phyloP scores from a whole-genome alignment of 2,329 filamentous ascomycete species.

The Pezicula rhizophila region DNA sequence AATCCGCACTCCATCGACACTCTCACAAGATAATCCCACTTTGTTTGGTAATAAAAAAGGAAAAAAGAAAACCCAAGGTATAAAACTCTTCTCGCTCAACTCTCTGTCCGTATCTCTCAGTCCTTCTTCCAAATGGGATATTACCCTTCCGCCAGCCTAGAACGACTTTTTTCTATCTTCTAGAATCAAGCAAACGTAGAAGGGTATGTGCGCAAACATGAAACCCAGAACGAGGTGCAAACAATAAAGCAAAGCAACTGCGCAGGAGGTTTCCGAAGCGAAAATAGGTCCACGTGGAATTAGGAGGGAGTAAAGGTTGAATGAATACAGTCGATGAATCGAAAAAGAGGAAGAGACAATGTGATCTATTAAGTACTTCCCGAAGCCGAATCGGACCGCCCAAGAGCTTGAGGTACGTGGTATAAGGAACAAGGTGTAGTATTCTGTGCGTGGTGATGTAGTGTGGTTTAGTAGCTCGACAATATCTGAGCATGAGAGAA shows the following conservation, averaged over 20 bases:
- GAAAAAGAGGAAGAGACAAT: not conserved
- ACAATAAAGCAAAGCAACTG: not conserved
- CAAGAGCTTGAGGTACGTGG: not conserved
- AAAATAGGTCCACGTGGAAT: not conserved
- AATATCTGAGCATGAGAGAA: not conserved
- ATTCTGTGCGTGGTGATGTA: not conserved
- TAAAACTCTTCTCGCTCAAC: not conserved
- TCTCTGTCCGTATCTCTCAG: not conserved
- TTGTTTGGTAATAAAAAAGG: not conserved
- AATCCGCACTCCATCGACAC: not conserved
- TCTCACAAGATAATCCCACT: not conserved
- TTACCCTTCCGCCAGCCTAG: not conserved
- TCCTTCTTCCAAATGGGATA: not conserved
- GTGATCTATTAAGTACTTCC: not conserved
- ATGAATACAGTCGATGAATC: not conserved
- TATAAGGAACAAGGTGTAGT: not conserved
- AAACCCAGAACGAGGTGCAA: not conserved
- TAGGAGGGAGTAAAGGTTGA: conserved; percentile 1
- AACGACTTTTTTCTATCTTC: not conserved
- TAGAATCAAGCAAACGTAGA: not conserved
- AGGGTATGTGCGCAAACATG: not conserved
- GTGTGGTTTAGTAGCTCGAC: not conserved
- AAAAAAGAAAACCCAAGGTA: not conserved
- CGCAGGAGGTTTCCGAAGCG: conserved; percentile 1
- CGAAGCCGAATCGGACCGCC: not conserved